phyloP scores from a whole-genome alignment of 192 early-diverging fungal genomes.

The Coemansia sp. region DNA sequence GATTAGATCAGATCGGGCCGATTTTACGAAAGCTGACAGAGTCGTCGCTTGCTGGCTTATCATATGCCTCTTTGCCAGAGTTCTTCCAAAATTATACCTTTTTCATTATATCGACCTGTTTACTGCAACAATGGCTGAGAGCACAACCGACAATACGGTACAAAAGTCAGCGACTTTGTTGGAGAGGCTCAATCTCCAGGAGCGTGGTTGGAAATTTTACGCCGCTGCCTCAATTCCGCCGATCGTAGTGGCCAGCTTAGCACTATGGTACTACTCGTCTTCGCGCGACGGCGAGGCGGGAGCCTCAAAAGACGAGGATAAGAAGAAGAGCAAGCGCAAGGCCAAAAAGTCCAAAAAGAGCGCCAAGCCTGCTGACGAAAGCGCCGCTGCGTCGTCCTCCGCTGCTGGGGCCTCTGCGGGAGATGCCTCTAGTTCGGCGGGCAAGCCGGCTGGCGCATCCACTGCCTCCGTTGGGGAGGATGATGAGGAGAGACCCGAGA shows the following conservation, averaged over 20 bases:
- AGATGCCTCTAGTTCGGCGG: slow-evolving; percentile 2
- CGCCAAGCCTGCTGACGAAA: slow-evolving; percentile 12
- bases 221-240: slow-evolving; percentile 62
- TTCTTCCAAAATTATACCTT: not conserved
- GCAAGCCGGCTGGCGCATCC: not conserved
- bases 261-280: slow-evolving; percentile 62
- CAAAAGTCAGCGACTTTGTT: slow-evolving; percentile 40
- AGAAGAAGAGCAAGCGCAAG: slow-evolving; percentile 33
- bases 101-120: not conserved
- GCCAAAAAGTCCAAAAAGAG: slow-evolving; percentile 35
- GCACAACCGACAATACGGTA: slow-evolving; percentile 21
- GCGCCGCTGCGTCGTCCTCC: slow-evolving; percentile 8
- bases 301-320: slow-evolving; percentile 29
- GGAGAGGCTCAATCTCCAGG: slow-evolving; percentile 46
- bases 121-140: slow-evolving; percentile 20
- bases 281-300: slow-evolving; percentile 17
- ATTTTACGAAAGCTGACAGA: not conserved
- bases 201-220: slow-evolving; percentile 67
- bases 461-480: slow-evolving; percentile 25
- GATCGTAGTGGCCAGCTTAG: slow-evolving; percentile 58
- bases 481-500: slow-evolving; percentile 44
- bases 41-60: too few relatives aligned
- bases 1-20: not conserved
- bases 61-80: not conserved
- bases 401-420: slow-evolving; percentile 2